Evolutionary conservation across 1,284 basidiomycete species (phyloP), one percentile per base, ranked within the genome.

Genomic region (Vanrija sp.): DNA sequence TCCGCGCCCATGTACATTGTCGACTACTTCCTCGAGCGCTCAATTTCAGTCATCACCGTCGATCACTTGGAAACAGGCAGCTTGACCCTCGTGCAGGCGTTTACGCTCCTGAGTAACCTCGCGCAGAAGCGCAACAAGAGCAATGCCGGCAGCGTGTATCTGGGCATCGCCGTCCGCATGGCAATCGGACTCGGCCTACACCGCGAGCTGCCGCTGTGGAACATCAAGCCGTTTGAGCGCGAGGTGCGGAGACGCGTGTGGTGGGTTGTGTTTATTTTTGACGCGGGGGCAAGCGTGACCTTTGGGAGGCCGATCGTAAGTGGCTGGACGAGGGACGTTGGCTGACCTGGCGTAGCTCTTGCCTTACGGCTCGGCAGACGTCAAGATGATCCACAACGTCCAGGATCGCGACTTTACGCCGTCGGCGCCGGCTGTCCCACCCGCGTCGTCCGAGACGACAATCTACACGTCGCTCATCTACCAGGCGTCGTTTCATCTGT

Each of bases 271-370:
- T 66, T 54, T 54, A 57, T 58, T 16, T 67, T 67, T 45, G 65
- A 67, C 38, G 50, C 64, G 8, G 65, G 64, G 19, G 62, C 60
- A 10, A 51, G 55, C 34, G 53, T 66, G 44, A 69, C 67, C 0
- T 69, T 69, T 39, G 65, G 65, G 1, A 57, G 65, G 1, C 65
- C 67, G 3, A 63, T 66, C 15, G 63, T 64, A 40, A 55, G 63
- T 54, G 15, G 28, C 28, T 28, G 90, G 91, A 12, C 16, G 8
- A 12, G 28, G 18, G 18, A 3, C 12, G 8, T 6, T 6, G 10
- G 23, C 45, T 55, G 28, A 51, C 39, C 14, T 7, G 6, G 2
- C 19, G 21, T 39, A 62, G 61, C 56, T 65, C 3, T 58, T 65
- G 2, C 63, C 63, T 0, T 50, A 59, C 10, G 51, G 38, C 28